Percentiles rank a stretch among this genome's conserved stretches.
Conservation (phyloP, 1,284 basidiomycete species). For the Leccinum subfulvum region DNA sequence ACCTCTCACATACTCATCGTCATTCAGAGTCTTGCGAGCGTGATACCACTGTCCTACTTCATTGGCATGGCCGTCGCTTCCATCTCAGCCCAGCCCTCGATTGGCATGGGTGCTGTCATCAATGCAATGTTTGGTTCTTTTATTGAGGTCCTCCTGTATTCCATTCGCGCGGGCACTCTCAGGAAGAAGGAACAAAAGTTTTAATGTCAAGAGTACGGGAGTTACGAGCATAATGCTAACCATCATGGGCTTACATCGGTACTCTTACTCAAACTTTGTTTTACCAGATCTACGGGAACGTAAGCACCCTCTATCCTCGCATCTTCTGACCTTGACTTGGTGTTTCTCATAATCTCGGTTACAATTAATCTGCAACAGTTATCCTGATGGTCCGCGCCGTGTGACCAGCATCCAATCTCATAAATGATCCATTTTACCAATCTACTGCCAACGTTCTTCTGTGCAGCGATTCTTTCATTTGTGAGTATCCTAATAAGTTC, state of each 20-base stretch:
- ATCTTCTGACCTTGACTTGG: constrained; percentile 11
- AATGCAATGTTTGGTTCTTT: constrained; percentile 99
- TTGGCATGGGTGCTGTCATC: constrained; percentile 99
- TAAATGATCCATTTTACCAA: constrained; percentile 94
- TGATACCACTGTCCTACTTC: constrained; percentile 98
- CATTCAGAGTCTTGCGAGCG: constrained; percentile 80
- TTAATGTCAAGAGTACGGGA: constrained; percentile 97
- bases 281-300: constrained; percentile 98
- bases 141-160: constrained; percentile 95
- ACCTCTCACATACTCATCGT: constrained; percentile 84
- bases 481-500: constrained; percentile 52
- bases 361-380: constrained; percentile 90
- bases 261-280: constrained; percentile 95
- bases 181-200: constrained; percentile 91
- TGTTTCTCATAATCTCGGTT: constrained; percentile 53
- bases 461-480: constrained; percentile 85
- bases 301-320: constrained; percentile 44
- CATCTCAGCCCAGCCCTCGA: constrained; percentile 96
- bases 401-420: constrained; percentile 94
- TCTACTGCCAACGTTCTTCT: constrained; percentile 96
- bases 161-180: constrained; percentile 87
- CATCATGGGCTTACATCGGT: constrained; percentile 93
- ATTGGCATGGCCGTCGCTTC: constrained; percentile 99
- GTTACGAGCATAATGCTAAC: constrained; percentile 99
- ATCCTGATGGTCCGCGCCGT: constrained; percentile 61